Evolutionary conservation across 148 eudicot species (phyloP).

Genomic region (Fagopyrum homotropicum): DNA sequence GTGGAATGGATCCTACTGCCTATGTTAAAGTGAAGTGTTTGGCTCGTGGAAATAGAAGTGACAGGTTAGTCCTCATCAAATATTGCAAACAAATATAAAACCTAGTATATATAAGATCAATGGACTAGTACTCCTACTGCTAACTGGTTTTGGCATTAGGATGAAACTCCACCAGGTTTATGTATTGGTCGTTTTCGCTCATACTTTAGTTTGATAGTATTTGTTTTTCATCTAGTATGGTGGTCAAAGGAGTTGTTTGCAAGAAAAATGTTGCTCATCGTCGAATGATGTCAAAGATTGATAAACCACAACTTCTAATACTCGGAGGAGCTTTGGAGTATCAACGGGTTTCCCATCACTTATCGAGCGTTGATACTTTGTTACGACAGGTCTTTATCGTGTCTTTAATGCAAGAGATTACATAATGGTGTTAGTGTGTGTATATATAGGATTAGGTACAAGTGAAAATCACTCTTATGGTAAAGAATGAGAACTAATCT

Average conservation of each 20-base stretch:
- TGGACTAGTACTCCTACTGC: neutral
- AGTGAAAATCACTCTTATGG: too few relatives aligned
- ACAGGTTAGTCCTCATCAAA: constrained; percentile 46
- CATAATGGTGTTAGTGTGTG: too few relatives aligned
- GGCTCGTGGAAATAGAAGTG: constrained; percentile 70
- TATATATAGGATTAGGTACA: too few relatives aligned
- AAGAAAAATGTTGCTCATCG: constrained; percentile 99
- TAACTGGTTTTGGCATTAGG: neutral
- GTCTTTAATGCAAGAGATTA: neutral
- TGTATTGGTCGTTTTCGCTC: neutral
- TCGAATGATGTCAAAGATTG: constrained; percentile 81
- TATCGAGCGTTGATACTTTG: constrained; percentile 89
- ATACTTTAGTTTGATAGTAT: neutral
- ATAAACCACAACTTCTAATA: constrained; percentile 72
- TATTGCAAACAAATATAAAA: too few relatives aligned
- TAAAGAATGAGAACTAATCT: too few relatives aligned
- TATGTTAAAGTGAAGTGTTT: constrained; percentile 93
- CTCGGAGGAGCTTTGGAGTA: constrained; percentile 99
- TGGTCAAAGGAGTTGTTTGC: constrained; percentile 93
- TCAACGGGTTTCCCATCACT: constrained; percentile 74
- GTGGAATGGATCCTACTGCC: constrained; percentile 98
- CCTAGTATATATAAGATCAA: neutral
- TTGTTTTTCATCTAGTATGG: constrained; percentile 35
- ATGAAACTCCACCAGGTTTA: neutral
- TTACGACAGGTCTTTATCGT: constrained; percentile 23